phyloP scores from a whole-genome alignment of 2,329 filamentous ascomycete species.

The Hyphodiscus sp. region DNA sequence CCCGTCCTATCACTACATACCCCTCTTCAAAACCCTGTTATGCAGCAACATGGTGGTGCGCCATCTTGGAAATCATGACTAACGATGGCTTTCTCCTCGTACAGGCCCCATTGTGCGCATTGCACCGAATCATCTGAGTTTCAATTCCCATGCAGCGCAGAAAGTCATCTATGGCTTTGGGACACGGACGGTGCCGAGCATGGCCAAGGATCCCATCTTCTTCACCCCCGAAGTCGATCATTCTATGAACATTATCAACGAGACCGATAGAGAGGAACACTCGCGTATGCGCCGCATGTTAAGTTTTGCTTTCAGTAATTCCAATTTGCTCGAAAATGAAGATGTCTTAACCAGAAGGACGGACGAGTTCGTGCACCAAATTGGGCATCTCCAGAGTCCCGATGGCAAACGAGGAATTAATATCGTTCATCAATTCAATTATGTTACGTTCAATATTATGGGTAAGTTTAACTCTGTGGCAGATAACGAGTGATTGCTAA shows the following conservation, averaged over 20 bases:
- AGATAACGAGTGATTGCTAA: background rate
- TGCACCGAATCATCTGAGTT: conserved; percentile 21
- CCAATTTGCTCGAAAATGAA: conserved; percentile 18
- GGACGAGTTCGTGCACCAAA: conserved; percentile 9
- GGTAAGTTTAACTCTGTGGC: background rate
- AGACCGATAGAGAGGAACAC: conserved; percentile 17
- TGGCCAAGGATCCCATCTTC: conserved; percentile 17
- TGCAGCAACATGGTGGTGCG: too few relatives aligned
- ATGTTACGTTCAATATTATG: conserved; percentile 20
- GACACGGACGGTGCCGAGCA: conserved; percentile 25
- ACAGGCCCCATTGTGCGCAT: conserved; percentile 25
- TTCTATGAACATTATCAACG: conserved; percentile 21
- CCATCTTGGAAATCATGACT: background rate
- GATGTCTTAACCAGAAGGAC: conserved; percentile 14
- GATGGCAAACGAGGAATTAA: conserved; percentile 11
- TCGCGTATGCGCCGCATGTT: conserved; percentile 19
- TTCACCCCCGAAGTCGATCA: conserved; percentile 18
- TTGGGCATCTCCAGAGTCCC: background rate
- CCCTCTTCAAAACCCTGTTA: background rate
- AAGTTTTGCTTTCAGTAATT: conserved; percentile 18
- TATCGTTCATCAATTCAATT: conserved; percentile 16
- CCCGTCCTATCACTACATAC: background rate
- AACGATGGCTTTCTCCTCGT: background rate
- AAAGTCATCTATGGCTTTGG: conserved; percentile 55
- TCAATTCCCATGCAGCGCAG: conserved; percentile 48